phyloP scores from a whole-genome alignment of 306 rosid genomes.

The Boehmeria nivea region DNA sequence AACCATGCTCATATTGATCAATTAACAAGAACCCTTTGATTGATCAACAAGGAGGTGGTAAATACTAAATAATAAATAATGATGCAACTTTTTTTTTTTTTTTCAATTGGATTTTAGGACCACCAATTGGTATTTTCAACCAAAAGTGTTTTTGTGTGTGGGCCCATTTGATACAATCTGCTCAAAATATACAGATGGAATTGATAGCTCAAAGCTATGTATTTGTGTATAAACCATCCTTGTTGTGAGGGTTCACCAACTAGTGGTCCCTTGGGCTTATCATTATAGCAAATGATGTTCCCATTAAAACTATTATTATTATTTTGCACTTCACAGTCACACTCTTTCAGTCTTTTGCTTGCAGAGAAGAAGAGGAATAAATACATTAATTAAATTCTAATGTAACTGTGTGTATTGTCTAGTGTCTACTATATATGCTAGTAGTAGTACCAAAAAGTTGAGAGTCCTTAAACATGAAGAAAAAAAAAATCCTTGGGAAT shows the following conservation, averaged over 20 bases:
- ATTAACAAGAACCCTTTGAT: conserved; percentile 36
- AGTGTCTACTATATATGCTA: neutral
- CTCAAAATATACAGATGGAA: conserved; percentile 35
- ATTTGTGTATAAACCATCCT: conserved; percentile 9
- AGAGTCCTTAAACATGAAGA: no score
- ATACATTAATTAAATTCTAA: neutral
- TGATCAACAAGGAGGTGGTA: conserved; percentile 2
- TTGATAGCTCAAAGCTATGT: conserved; percentile 36
- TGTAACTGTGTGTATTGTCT: neutral
- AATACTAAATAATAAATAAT: no score
- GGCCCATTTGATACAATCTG: conserved; percentile 23
- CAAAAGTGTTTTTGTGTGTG: conserved; percentile 6
- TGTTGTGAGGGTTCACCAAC: conserved; percentile 31
- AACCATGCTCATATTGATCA: conserved; percentile 12
- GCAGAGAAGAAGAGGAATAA: neutral
- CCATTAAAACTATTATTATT: conserved; percentile 31
- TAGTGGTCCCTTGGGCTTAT: conserved; percentile 34
- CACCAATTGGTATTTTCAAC: conserved; percentile 23
- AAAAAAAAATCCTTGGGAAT: neutral
- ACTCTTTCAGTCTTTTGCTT: no score
- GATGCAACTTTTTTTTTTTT: no score
- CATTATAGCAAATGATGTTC: conserved; percentile 46
- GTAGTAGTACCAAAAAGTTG: neutral
- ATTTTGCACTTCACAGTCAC: neutral
- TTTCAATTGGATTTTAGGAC: conserved; percentile 16